phyloP scores from a whole-genome alignment of 306 rosid genomes.

The Cucurbita pepo region DNA sequence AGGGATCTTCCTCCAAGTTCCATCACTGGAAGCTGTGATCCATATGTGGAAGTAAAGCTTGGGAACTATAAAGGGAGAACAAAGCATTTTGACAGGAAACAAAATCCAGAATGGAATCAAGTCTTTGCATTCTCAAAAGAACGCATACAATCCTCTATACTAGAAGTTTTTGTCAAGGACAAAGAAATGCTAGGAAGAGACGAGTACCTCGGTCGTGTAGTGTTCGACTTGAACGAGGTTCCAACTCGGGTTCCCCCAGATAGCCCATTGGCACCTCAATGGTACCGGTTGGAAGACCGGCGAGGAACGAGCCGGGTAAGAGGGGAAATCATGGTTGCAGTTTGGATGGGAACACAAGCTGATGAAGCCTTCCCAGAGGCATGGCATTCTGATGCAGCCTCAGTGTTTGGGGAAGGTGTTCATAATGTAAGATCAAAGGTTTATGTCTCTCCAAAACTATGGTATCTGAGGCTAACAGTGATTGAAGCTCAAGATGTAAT shows the following conservation, averaged over 20 bases:
- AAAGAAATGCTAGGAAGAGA: slow-evolving; percentile 82
- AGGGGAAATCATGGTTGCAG: slow-evolving; percentile 88
- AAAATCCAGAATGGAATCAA: slow-evolving; percentile 90
- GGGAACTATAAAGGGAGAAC: slow-evolving; percentile 91
- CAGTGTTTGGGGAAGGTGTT: slow-evolving; percentile 72
- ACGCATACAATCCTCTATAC: slow-evolving; percentile 55
- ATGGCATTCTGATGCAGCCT: slow-evolving; percentile 88
- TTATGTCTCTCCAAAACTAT: slow-evolving; percentile 82
- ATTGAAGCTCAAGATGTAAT: slow-evolving; percentile 91
- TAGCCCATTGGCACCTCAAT: slow-evolving; percentile 85
- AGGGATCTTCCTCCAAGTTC: slow-evolving; percentile 55
- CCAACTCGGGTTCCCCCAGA: slow-evolving; percentile 92
- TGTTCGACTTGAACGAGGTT: slow-evolving; percentile 72
- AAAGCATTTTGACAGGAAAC: slow-evolving; percentile 52
- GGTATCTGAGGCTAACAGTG: slow-evolving; percentile 73
- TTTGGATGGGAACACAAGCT: slow-evolving; percentile 98
- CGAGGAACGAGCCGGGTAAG: slow-evolving; percentile 57
- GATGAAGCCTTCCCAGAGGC: slow-evolving; percentile 92
- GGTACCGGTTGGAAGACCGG: slow-evolving; percentile 73
- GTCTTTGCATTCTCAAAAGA: slow-evolving; percentile 90
- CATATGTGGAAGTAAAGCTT: slow-evolving; percentile 77
- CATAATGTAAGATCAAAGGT: slow-evolving; percentile 74
- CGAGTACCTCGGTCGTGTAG: slow-evolving; percentile 68
- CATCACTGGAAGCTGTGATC: slow-evolving; percentile 64
- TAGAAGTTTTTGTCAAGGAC: slow-evolving; percentile 80